These are phyloP conservation scores for Colletotrichum orbiculare DNA, from an alignment of 2,329 filamentous ascomycete species.

Conservation along the genomic window DNA sequence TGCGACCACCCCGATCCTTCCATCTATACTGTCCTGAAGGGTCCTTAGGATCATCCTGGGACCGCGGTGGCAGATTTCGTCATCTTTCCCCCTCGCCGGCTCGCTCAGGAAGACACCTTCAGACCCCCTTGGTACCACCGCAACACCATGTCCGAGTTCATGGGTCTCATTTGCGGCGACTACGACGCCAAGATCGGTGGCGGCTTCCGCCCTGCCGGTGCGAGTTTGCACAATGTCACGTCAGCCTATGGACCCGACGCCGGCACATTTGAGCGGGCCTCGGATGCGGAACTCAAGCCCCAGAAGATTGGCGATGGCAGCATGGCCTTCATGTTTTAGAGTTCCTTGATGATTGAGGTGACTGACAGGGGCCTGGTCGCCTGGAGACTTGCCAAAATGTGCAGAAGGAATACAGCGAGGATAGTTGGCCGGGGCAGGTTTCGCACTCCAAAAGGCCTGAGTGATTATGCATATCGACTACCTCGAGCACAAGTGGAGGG, in stretches of 20 bases:
- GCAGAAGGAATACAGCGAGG: constrained; percentile 68
- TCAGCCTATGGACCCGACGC: constrained; percentile 64
- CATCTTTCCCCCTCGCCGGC: too few species aligned
- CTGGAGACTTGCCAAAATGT: constrained; percentile 51
- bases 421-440: constrained; percentile 63
- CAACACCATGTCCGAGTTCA: constrained; percentile 47
- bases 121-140: too few species aligned
- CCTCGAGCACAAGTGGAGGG: neutral
- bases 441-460: constrained; percentile 38
- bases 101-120: too few species aligned
- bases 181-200: constrained; percentile 60
- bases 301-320: constrained; percentile 56
- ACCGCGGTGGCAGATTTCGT: too few species aligned
- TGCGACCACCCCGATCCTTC: too few species aligned
- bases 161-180: constrained; percentile 56
- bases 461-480: neutral
- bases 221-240: constrained; percentile 67
- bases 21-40: too few species aligned
- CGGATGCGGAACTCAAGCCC: constrained; percentile 54
- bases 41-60: too few species aligned
- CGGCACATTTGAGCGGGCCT: constrained; percentile 56
- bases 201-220: constrained; percentile 56
- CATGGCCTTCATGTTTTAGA: constrained; percentile 64
- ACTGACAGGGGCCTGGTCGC: constrained; percentile 67
- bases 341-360: constrained; percentile 63